phyloP scores from a whole-genome alignment of 2,329 filamentous ascomycete species.

The Aspergillus carbonarius region DNA sequence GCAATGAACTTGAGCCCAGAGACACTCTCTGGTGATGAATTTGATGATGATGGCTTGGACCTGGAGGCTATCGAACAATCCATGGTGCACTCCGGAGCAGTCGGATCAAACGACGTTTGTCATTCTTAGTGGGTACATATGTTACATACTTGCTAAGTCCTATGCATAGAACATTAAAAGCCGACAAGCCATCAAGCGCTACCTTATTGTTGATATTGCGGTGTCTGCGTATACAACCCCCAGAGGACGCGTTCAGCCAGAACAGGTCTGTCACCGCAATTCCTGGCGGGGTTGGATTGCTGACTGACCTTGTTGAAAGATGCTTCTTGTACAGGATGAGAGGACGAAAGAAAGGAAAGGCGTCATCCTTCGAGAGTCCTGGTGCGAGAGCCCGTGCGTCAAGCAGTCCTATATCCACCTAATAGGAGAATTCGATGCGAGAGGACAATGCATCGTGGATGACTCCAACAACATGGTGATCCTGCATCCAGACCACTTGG shows the following conservation, averaged over 20 bases:
- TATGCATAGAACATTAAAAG: conserved; percentile 66
- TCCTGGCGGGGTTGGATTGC: neutral
- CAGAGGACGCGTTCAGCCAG: conserved; percentile 58
- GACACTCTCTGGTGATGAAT: conserved; percentile 65
- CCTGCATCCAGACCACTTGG: conserved; percentile 89
- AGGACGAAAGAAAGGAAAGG: conserved; percentile 63
- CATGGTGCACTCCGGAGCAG: conserved; percentile 60
- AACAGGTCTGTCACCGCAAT: conserved; percentile 63
- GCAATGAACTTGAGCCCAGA: conserved; percentile 23
- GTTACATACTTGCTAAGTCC: conserved; percentile 60
- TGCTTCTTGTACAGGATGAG: conserved; percentile 80
- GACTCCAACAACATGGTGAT: conserved; percentile 84
- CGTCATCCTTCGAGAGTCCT: conserved; percentile 78
- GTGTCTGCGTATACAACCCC: conserved; percentile 67
- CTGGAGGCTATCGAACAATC: conserved; percentile 61
- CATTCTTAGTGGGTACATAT: conserved; percentile 37
- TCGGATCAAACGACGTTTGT: conserved; percentile 69
- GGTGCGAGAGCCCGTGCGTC: conserved; percentile 77
- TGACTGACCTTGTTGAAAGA: conserved; percentile 49
- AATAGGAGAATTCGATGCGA: conserved; percentile 70
- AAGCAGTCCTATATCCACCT: conserved; percentile 79
- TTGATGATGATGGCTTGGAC: conserved; percentile 68
- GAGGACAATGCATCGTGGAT: conserved; percentile 76
- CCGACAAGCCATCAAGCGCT: conserved; percentile 76
- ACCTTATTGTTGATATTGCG: conserved; percentile 73